Conservation (phyloP, 305 asterid species). For the Rubia balearica region DNA sequence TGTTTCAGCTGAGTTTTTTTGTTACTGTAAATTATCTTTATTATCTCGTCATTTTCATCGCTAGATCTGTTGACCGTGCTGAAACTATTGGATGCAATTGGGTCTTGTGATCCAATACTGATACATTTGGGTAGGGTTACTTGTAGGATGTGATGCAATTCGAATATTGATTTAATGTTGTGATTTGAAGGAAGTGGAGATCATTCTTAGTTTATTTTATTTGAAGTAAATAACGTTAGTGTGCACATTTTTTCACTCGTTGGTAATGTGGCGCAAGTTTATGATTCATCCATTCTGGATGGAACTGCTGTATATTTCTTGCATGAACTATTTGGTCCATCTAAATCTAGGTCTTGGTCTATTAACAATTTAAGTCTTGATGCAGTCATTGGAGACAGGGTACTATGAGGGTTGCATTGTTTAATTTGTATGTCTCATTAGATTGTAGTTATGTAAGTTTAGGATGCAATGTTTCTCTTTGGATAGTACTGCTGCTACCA, state of each 20-base stretch:
- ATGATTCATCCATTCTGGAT: background rate
- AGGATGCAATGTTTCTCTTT: background rate
- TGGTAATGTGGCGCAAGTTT: background rate
- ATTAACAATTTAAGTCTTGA: background rate
- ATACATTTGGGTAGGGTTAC: background rate
- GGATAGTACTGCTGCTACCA: background rate
- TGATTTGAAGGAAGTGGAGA: conserved; percentile 5
- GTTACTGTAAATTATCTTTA: background rate
- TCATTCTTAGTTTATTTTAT: background rate
- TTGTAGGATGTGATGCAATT: background rate
- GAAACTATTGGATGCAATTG: conserved; percentile 5
- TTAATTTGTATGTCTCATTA: background rate
- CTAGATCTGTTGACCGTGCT: conserved; percentile 16
- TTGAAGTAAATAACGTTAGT: background rate
- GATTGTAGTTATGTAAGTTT: background rate
- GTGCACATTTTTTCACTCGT: too few relatives aligned
- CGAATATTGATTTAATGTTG: background rate
- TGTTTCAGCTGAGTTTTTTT: background rate
- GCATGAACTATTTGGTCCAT: background rate
- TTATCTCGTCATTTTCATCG: background rate
- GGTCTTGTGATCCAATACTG: background rate
- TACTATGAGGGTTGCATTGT: background rate
- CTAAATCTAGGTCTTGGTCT: background rate
- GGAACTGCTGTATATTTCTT: background rate
- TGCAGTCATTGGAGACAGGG: background rate